phyloP scores from a whole-genome alignment of 108 stramenopile genomes.

The Skeletonema marinoi region DNA sequence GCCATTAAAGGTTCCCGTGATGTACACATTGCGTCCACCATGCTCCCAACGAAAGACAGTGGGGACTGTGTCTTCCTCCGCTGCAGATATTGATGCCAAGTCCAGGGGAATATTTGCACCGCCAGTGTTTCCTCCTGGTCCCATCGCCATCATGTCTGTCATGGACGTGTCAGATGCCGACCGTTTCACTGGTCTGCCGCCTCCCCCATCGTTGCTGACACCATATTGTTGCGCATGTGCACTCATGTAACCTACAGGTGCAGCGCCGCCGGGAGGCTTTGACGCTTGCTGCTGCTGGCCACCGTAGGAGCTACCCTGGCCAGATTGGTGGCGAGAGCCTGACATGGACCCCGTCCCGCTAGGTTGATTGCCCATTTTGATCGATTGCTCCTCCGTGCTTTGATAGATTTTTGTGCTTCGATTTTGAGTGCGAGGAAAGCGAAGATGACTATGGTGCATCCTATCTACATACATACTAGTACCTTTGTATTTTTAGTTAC shows the following conservation, averaged over 20 bases:
- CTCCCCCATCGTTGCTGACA: neutral
- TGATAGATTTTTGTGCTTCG: too few species aligned
- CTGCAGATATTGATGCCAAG: conserved; percentile 39
- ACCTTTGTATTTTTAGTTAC: too few species aligned
- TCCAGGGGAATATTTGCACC: conserved; percentile 9
- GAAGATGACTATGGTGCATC: too few species aligned
- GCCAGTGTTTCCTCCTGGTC: neutral
- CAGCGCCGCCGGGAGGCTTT: conserved; percentile 28
- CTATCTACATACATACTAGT: too few species aligned
- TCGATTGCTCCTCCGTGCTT: too few species aligned
- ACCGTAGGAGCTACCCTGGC: neutral
- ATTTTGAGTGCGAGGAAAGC: too few species aligned
- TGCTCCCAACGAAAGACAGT: conserved; percentile 99
- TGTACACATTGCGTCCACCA: conserved; percentile 97
- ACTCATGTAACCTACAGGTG: conserved; percentile 26
- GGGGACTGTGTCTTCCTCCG: conserved; percentile 92
- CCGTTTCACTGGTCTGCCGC: conserved; percentile 7
- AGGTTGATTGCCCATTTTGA: conserved; percentile 40
- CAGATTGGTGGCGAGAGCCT: conserved; percentile 17
- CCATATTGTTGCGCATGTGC: conserved; percentile 25
- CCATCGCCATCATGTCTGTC: conserved; percentile 23
- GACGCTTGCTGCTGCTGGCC: neutral
- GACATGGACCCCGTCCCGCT: conserved; percentile 22
- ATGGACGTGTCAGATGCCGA: conserved; percentile 41
- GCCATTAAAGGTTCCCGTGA: conserved; percentile 99